A percentile compares a stretch with the other conserved stretches of the same genome.
These are phyloP conservation scores for Phalaenopsis hybrid DNA, from an alignment of 116 monocot genomes.

Conservation along the genomic window DNA sequence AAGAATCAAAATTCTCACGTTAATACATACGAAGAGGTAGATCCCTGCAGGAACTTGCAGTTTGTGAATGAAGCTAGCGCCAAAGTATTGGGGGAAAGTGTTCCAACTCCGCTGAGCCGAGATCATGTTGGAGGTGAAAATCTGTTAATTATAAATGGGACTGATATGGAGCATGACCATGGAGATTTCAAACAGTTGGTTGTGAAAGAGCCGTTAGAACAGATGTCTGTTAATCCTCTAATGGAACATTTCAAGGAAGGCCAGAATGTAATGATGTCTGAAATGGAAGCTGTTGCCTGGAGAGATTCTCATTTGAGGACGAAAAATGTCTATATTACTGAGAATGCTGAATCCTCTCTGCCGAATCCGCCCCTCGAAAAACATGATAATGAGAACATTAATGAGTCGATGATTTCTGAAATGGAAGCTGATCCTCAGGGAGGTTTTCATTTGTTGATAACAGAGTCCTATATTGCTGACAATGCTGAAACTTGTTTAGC, in stretches of 20 bases:
- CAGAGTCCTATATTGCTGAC: neutral
- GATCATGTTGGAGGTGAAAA: slow-evolving; percentile 17
- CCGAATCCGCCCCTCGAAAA: neutral
- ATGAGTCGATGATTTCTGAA: no score
- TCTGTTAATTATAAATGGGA: slow-evolving; percentile 4
- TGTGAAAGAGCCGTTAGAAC: slow-evolving; percentile 13
- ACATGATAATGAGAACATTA: slow-evolving; percentile 10
- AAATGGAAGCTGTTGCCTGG: neutral
- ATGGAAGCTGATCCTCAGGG: neutral
- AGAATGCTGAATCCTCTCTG: neutral
- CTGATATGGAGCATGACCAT: slow-evolving; percentile 11
- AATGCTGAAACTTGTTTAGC: neutral
- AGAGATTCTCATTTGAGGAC: neutral
- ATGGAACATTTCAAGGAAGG: neutral
- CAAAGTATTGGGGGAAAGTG: slow-evolving; percentile 5
- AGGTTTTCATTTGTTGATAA: neutral
- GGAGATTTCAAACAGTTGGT: slow-evolving; percentile 12
- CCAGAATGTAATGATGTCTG: no score
- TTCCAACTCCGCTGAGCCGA: slow-evolving; percentile 1
- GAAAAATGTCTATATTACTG: neutral
- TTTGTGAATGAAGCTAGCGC: slow-evolving; percentile 13
- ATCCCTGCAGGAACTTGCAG: slow-evolving; percentile 11
- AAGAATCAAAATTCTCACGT: slow-evolving; percentile 5
- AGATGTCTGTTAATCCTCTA: neutral
- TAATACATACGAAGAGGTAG: slow-evolving; percentile 17